These are phyloP conservation scores for Pterocarpus santalinus DNA, from an alignment of 306 rosid species.

Conservation along the genomic window DNA sequence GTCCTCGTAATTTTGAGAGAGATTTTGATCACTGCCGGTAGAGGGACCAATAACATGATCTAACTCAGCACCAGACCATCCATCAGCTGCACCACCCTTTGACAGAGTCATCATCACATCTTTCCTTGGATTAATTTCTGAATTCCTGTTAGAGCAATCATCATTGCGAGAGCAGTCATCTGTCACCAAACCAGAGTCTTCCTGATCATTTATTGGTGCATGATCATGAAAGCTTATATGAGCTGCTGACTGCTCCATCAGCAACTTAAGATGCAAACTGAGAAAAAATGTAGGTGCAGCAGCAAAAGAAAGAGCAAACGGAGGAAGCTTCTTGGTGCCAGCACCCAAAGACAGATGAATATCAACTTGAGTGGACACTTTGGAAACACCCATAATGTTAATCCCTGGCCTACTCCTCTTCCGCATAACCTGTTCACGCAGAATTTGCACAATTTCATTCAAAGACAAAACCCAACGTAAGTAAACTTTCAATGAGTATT, in stretches of 20 bases:
- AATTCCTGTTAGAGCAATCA: constrained; percentile 53
- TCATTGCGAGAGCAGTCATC: constrained; percentile 51
- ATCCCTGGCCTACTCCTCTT: constrained; percentile 66
- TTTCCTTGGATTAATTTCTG: constrained; percentile 46
- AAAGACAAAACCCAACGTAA: constrained; percentile 41
- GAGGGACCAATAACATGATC: constrained; percentile 48
- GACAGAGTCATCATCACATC: constrained; percentile 45
- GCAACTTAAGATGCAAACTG: constrained; percentile 82
- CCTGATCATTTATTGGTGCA: constrained; percentile 53
- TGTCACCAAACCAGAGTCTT: constrained; percentile 51
- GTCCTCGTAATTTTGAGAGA: constrained; percentile 45
- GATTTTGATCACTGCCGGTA: constrained; percentile 47
- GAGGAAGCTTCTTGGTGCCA: constrained; percentile 67
- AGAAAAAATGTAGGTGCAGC: constrained; percentile 89
- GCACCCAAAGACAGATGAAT: constrained; percentile 49
- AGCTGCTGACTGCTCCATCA: constrained; percentile 72
- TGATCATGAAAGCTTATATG: constrained; percentile 58
- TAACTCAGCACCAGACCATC: constrained; percentile 50
- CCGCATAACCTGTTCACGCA: constrained; percentile 59
- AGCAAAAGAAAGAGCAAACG: constrained; percentile 78
- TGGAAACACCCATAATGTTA: constrained; percentile 65
- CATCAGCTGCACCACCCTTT: constrained; percentile 53
- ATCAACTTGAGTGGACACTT: constrained; percentile 59
- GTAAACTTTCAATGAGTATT: constrained; percentile 15
- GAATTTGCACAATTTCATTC: constrained; percentile 46